These are phyloP conservation scores for Hamamelis virginiana DNA, from an alignment of 164 flowering plant species.

Conservation along the genomic window DNA sequence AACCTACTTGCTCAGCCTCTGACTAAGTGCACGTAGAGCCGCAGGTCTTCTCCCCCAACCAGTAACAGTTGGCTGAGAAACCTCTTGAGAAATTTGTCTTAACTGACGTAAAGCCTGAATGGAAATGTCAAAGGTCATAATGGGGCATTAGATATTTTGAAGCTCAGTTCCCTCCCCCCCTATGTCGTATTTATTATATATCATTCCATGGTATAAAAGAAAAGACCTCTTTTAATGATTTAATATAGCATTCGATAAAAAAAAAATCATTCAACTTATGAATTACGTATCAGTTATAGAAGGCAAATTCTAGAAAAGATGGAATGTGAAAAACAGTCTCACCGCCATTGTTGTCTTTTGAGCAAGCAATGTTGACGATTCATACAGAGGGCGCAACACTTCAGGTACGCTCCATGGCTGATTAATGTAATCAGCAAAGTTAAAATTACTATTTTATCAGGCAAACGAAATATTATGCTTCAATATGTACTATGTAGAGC, in stretches of 20 bases:
- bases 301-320: neutral
- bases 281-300: neutral
- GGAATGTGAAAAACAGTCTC: conserved; percentile 13
- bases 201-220: neutral
- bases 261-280: neutral
- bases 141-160: neutral
- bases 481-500: neutral
- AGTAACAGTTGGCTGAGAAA: conserved; percentile 34
- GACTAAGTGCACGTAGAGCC: conserved; percentile 42
- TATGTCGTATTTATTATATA: neutral
- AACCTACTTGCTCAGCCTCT: conserved; percentile 40
- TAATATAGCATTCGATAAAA: neutral
- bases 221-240: neutral
- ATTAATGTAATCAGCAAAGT: neutral
- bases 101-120: conserved; percentile 43
- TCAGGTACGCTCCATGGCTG: conserved; percentile 73
- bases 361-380: conserved; percentile 67
- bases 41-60: conserved; percentile 51
- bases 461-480: neutral
- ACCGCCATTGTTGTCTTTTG: conserved; percentile 73
- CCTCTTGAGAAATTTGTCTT: conserved; percentile 46
- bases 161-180: neutral
- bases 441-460: conserved; percentile 5
- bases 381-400: conserved; percentile 71
- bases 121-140: neutral